Evolutionary conservation across 139 green algal genomes (phyloP).

Genomic region (Tetradesmus lagerheimii): DNA sequence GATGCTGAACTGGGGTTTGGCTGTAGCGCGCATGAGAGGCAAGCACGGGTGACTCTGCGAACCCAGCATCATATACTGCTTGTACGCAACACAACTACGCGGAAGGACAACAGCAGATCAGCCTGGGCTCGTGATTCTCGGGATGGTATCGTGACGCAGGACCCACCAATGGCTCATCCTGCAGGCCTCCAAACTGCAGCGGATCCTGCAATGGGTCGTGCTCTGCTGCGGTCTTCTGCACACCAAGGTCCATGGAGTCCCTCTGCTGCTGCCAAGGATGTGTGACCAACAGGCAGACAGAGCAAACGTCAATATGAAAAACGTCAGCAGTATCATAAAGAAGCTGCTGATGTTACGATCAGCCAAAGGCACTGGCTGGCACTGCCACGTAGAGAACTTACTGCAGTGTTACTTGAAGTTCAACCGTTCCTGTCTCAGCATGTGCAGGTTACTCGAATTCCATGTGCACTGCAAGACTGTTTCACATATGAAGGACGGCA

Average conservation of each 20-base stretch:
- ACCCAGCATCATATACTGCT: neutral
- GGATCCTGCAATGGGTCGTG: slow-evolving; percentile 3
- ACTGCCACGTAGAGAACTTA: neutral
- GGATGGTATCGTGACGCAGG: neutral
- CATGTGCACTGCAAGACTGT: no score
- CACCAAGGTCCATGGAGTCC: neutral
- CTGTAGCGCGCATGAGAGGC: neutral
- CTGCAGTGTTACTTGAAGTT: neutral
- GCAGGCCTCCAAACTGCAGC: slow-evolving; percentile 15
- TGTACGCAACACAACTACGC: neutral
- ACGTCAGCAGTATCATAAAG: neutral
- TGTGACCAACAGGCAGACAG: neutral
- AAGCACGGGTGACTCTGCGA: neutral
- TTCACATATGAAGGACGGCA: neutral
- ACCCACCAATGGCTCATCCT: neutral
- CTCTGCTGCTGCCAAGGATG: neutral
- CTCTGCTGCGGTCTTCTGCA: neutral
- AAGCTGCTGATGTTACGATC: neutral
- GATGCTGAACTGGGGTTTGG: neutral
- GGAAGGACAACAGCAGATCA: neutral
- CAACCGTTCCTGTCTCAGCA: neutral
- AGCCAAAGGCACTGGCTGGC: no score
- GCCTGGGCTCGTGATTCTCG: neutral
- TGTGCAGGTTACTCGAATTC: neutral
- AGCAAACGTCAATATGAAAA: neutral